phyloP scores from a whole-genome alignment of 768 basidiomycete species.

The Agaricus subrufescens region DNA sequence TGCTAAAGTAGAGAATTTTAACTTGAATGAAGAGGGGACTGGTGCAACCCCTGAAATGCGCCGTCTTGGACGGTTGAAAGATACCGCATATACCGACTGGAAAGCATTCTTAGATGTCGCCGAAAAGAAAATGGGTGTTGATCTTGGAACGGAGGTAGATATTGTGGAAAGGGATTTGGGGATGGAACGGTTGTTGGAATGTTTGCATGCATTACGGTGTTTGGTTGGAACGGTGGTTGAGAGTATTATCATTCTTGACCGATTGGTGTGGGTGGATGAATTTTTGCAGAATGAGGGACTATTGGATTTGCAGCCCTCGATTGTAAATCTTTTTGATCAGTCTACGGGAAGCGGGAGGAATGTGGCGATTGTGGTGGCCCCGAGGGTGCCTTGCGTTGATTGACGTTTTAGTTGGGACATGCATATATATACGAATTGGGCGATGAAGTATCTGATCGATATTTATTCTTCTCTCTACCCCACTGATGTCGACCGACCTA shows the following conservation, averaged over 20 bases:
- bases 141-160: slow-evolving; percentile 7
- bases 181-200: slow-evolving; percentile 41
- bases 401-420: neutral
- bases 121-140: slow-evolving; percentile 23
- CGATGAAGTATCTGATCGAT: neutral
- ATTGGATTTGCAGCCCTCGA: neutral
- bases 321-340: slow-evolving; percentile 73
- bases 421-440: neutral
- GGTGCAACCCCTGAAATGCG: slow-evolving; percentile 6
- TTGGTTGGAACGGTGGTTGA: slow-evolving; percentile 67
- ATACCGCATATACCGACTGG: slow-evolving; percentile 48
- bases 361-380: slow-evolving; percentile 53
- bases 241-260: slow-evolving; percentile 58
- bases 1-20: neutral
- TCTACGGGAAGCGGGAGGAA: slow-evolving; percentile 69
- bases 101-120: slow-evolving; percentile 34
- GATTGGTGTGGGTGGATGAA: slow-evolving; percentile 50
- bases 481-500: slow-evolving; percentile 19
- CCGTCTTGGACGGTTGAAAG: slow-evolving; percentile 41
- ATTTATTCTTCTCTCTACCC: no score
- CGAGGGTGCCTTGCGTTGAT: slow-evolving; percentile 13
- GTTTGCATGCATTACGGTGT: slow-evolving; percentile 65
- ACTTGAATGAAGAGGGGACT: neutral
- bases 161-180: slow-evolving; percentile 8
- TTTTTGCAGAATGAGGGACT: neutral